phyloP scores from a whole-genome alignment of 805 yeast genomes.

The Starmera caribaea region DNA sequence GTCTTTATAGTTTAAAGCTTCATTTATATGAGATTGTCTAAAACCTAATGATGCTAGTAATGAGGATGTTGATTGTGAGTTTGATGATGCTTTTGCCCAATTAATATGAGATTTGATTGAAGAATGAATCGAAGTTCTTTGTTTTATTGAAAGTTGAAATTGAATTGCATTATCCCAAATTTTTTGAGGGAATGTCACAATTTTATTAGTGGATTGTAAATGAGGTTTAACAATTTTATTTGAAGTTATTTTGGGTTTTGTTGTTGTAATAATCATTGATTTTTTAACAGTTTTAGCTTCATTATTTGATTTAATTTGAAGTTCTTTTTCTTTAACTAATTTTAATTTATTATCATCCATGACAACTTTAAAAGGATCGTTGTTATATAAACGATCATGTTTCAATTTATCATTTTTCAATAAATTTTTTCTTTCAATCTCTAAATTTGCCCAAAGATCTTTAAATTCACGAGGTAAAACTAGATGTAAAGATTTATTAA shows the following conservation, averaged over 20 bases:
- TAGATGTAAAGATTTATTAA: constrained; percentile 77
- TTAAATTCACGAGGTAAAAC: constrained; percentile 79
- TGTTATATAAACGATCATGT: constrained; percentile 45
- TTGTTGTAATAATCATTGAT: constrained; percentile 3
- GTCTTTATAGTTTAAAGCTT: constrained; percentile 52
- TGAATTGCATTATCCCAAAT: constrained; percentile 66
- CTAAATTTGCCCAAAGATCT: constrained; percentile 68
- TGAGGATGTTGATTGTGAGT: constrained; percentile 7
- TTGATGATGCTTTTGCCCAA: constrained; percentile 31
- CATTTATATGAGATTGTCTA: constrained; percentile 56
- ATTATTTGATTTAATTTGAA: constrained; percentile 33
- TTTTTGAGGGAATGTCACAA: constrained; percentile 32
- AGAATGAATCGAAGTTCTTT: constrained; percentile 53
- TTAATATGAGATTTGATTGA: constrained; percentile 46
- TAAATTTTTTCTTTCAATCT: constrained; percentile 43
- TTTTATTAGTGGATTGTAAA: constrained; percentile 7
- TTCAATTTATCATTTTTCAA: constrained; percentile 33
- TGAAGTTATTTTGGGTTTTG: constrained; percentile 1
- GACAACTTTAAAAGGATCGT: constrained; percentile 69
- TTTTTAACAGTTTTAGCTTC: constrained; percentile 32
- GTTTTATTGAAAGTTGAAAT: constrained; percentile 56
- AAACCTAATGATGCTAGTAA: constrained; percentile 50
- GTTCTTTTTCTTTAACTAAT: constrained; percentile 36
- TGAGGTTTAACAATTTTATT: constrained; percentile 5
- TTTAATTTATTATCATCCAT: constrained; percentile 44